These are phyloP conservation scores for thale cress (Arabidopsis thaliana) DNA, from an alignment of 345 rosid species.

Conservation along the genomic window TAIR10.1 NC_003071.7:15465001-15465500, in stretches of 20 bases:
- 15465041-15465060: constrained; percentile 67
- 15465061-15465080: constrained; percentile 30
- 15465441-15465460: constrained; percentile 77
- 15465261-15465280: constrained; percentile 44
- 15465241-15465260: constrained; percentile 90
- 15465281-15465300: constrained; percentile 31
- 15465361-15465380: constrained; percentile 77
- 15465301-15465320: constrained; percentile 29
- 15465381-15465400: constrained; percentile 88
- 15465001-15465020: constrained; percentile 63
- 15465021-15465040: constrained; percentile 70
- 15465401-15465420: constrained; percentile 85
- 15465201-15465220: constrained; percentile 97
- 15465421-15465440: constrained; percentile 64
- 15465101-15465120: constrained; percentile 7
- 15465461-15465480: constrained; percentile 73
- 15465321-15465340: constrained; percentile 10
- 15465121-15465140: constrained; percentile 68
- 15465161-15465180: constrained; percentile 80
- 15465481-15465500: constrained; percentile 14
- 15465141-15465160: constrained; percentile 72
- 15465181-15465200: constrained; percentile 88
- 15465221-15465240: constrained; percentile 90
- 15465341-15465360: constrained; percentile 25
- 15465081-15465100: constrained; percentile 22